These are phyloP conservation scores for Apiotrichum porosum DNA, from an alignment of 1,284 basidiomycete genomes.

Conservation along the genomic window DNA sequence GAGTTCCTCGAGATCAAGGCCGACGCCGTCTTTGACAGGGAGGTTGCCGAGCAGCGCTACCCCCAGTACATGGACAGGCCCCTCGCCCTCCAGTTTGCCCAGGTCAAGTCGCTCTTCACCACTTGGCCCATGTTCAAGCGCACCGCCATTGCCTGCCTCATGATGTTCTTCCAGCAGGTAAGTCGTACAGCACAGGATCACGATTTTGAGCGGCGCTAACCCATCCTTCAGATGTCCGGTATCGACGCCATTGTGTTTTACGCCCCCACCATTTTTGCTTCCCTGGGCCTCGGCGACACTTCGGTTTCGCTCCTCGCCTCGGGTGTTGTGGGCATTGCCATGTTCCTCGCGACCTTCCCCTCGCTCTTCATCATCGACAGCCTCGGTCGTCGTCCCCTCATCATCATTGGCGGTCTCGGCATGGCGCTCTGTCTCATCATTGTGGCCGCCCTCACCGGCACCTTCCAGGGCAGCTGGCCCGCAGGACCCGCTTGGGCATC, in stretches of 20 bases:
- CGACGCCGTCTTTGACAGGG: constrained; percentile 56
- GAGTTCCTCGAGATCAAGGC: constrained; percentile 75
- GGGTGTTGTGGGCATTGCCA: constrained; percentile 41
- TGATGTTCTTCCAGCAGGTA: constrained; percentile 47
- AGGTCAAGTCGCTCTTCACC: constrained; percentile 14
- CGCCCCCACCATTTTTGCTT: constrained; percentile 20
- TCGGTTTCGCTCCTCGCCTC: constrained; percentile 39
- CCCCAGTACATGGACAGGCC: constrained; percentile 13
- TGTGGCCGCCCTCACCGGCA: constrained; percentile 19
- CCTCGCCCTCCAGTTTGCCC: constrained; percentile 13
- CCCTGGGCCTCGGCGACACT: constrained; percentile 28
- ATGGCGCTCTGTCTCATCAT: constrained; percentile 25
- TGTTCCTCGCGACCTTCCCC: constrained; percentile 37
- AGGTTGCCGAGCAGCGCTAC: constrained; percentile 12
- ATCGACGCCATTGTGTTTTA: constrained; percentile 28
- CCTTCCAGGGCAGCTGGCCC: constrained; percentile 9
- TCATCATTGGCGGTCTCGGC: constrained; percentile 21
- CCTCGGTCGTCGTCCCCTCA: constrained; percentile 24
- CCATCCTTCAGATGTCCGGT: constrained; percentile 29
- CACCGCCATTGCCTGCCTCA: constrained; percentile 41
- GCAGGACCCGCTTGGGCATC: constrained; percentile 12
- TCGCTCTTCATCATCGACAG: constrained; percentile 31
- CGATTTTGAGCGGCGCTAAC: no score
- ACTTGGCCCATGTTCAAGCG: constrained; percentile 29
- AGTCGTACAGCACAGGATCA: no score